These are phyloP conservation scores for Aspergillus neoniger DNA, from an alignment of 2,329 filamentous ascomycete genomes.

Conservation along the genomic window DNA sequence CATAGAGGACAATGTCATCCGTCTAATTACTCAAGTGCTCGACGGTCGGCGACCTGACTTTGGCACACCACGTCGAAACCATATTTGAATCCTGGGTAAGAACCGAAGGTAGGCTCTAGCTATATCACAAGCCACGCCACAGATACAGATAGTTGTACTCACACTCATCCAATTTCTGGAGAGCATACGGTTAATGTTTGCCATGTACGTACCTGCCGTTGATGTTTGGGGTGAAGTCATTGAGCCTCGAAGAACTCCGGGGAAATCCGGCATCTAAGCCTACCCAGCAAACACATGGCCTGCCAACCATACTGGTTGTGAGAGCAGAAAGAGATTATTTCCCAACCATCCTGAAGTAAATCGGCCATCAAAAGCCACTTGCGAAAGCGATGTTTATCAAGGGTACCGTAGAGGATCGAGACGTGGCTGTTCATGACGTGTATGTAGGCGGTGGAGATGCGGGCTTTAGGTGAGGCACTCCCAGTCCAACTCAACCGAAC, in stretches of 20 bases:
- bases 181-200: not conserved
- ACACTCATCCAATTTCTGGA: not conserved
- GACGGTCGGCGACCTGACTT: not conserved
- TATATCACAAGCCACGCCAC: constrained; percentile 7
- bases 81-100: not conserved
- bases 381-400: not conserved
- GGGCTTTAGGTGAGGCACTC: constrained; percentile 5
- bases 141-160: not conserved
- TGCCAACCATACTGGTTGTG: not conserved
- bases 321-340: not conserved
- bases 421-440: constrained; percentile 12
- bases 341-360: not conserved
- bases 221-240: not conserved
- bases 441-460: constrained; percentile 14
- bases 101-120: constrained; percentile 10
- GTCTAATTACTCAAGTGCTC: not conserved
- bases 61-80: not conserved
- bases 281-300: constrained; percentile 1
- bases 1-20: not conserved
- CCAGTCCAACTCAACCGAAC: constrained; percentile 7
- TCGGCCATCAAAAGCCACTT: not conserved
- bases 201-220: not conserved
- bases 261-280: not conserved
- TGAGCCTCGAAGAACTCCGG: not conserved
- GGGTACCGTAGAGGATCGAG: not conserved